Evolutionary conservation across 495 filamentous ascomycete species (phyloP).

Genomic region (Aspergillus hancockii): DNA sequence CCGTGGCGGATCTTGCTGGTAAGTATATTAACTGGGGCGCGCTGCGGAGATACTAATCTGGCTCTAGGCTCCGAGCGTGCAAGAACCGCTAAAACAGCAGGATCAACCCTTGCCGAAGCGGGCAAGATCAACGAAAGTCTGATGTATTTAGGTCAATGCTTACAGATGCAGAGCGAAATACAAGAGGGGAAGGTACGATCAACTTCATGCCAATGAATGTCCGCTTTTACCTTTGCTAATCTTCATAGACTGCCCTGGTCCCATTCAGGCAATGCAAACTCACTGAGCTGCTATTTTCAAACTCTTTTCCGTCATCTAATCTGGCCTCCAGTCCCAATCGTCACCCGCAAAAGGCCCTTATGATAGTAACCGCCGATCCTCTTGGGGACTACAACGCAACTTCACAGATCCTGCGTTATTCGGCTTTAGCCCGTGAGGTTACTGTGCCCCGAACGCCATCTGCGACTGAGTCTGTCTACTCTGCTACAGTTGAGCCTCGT

Average conservation of each 20-base stretch:
- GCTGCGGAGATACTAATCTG: conserved; percentile 18
- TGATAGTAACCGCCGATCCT: conserved; percentile 97
- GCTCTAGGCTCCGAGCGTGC: conserved; percentile 80
- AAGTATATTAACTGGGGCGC: conserved; percentile 18
- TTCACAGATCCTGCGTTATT: conserved; percentile 93
- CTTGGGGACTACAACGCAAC: conserved; percentile 95
- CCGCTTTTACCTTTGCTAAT: conserved; percentile 14
- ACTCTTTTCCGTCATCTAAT: conserved; percentile 79
- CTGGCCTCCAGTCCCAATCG: conserved; percentile 49
- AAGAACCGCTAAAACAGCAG: conserved; percentile 88
- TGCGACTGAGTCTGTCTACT: conserved; percentile 62
- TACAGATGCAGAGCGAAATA: conserved; percentile 90
- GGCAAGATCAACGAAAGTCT: conserved; percentile 97
- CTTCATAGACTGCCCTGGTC: conserved; percentile 68
- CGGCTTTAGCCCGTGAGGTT: conserved; percentile 88
- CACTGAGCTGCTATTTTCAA: conserved; percentile 94
- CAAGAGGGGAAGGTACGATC: conserved; percentile 58
- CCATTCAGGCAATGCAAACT: conserved; percentile 96
- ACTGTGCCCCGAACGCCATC: conserved; percentile 88
- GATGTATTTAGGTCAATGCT: conserved; percentile 97
- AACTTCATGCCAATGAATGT: neutral
- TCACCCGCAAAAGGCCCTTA: conserved; percentile 83
- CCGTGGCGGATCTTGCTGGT: conserved; percentile 91
- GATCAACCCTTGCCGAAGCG: conserved; percentile 88
- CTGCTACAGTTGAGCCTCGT: conserved; percentile 38